Percentiles rank a stretch among this genome's conserved stretches.
Conservation (phyloP, 164 flowering plant genomes). For the Hamamelis virginiana region DNA sequence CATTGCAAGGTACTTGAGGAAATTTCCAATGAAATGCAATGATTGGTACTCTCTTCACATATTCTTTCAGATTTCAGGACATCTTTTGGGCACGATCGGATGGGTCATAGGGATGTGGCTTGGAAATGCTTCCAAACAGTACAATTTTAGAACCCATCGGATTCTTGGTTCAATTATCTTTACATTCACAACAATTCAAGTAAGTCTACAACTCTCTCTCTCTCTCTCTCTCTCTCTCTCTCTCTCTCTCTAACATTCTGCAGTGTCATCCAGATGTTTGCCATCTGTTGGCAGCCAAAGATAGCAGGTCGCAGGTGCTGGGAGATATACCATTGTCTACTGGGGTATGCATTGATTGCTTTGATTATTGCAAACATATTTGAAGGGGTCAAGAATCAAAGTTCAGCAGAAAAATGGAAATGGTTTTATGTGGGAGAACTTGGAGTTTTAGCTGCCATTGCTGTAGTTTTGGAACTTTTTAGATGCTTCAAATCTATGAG, state of each 20-base stretch:
- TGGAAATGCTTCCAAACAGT: conserved; percentile 23
- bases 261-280: conserved; percentile 31
- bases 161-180: conserved; percentile 35
- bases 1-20: conserved; percentile 35
- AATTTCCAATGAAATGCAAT: conserved; percentile 13
- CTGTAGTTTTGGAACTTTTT: conserved; percentile 24
- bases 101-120: conserved; percentile 37
- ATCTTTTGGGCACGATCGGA: conserved; percentile 30
- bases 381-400: conserved; percentile 26
- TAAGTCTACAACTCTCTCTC: conserved; percentile 8
- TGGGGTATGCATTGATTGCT: conserved; percentile 38
- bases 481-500: conserved; percentile 8
- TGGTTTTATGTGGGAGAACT: conserved; percentile 40
- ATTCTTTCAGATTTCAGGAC: conserved; percentile 21
- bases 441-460: conserved; percentile 14
- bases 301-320: conserved; percentile 21
- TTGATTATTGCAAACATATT: conserved; percentile 34
- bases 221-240: neutral
- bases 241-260: neutral
- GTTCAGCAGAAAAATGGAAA: conserved; percentile 26
- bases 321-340: conserved; percentile 42
- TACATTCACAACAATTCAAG: conserved; percentile 38
- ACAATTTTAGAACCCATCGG: conserved; percentile 22
- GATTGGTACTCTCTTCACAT: conserved; percentile 29
- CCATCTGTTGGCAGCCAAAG: conserved; percentile 29